Percentiles rank a stretch among this genome's conserved stretches.
These are phyloP conservation scores for Copromyces sp. DNA, from an alignment of 495 filamentous ascomycete species.

Conservation along the genomic window DNA sequence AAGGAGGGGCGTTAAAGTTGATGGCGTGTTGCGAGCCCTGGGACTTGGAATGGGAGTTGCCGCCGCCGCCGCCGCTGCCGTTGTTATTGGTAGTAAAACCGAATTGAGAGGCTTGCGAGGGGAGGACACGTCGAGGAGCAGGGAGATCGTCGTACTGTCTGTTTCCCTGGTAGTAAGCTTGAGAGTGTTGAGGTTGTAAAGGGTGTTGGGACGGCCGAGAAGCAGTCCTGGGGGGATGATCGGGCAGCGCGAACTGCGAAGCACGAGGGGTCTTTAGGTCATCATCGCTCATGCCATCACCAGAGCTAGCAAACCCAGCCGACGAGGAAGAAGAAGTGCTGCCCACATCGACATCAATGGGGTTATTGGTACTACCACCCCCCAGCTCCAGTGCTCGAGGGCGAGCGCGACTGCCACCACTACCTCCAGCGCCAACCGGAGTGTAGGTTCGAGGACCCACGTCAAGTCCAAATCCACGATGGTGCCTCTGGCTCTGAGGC, in stretches of 20 bases:
- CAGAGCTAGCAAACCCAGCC: not conserved
- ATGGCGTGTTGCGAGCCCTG: not conserved
- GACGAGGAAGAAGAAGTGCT: not conserved
- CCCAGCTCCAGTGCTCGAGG: not conserved
- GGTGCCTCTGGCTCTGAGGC: not conserved
- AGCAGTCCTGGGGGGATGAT: not conserved
- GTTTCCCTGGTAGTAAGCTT: not conserved
- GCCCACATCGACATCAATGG: not conserved
- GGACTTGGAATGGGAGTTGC: not conserved
- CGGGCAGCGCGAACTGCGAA: not conserved
- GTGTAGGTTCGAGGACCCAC: not conserved
- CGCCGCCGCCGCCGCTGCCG: not conserved
- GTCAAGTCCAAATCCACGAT: not conserved
- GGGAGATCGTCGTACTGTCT: not conserved
- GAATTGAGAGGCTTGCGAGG: not conserved
- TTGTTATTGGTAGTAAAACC: not conserved
- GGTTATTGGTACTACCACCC: not conserved
- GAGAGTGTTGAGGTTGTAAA: not conserved
- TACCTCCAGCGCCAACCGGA: not conserved
- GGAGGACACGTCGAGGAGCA: not conserved
- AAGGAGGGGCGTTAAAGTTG: not conserved
- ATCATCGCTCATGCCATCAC: not conserved
- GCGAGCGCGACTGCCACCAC: not conserved
- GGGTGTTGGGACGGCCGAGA: not conserved
- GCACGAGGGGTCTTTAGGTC: not conserved